These are phyloP conservation scores for Nitzschia inconspicua DNA, from an alignment of 108 stramenopile genomes.

Conservation along the genomic window DNA sequence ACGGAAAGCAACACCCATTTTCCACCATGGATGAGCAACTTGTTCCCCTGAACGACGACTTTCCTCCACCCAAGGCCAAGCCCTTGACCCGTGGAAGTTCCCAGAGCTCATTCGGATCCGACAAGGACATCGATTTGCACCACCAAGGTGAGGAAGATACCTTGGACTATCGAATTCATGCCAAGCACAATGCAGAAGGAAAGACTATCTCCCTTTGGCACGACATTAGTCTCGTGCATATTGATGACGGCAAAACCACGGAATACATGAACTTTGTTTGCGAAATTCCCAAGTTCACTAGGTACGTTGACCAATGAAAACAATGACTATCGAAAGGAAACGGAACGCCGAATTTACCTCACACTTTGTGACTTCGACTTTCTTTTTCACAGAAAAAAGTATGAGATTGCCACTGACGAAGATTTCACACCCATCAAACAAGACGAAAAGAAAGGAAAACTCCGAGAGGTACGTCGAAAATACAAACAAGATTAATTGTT, in stretches of 20 bases:
- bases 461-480: conserved; percentile 72
- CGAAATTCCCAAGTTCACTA: conserved; percentile 96
- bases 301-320: conserved; percentile 35
- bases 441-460: conserved; percentile 90
- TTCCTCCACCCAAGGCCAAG: not conserved
- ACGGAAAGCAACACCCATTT: not conserved
- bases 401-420: conserved; percentile 94
- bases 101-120: conserved; percentile 39
- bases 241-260: conserved; percentile 65
- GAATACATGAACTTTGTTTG: conserved; percentile 91
- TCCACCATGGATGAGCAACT: conserved; percentile 29
- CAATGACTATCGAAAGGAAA: not conserved
- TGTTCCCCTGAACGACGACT: conserved; percentile 34
- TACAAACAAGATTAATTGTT: not conserved
- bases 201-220: conserved; percentile 88
- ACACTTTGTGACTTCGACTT: too few relatives aligned
- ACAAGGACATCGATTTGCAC: conserved; percentile 47
- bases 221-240: conserved; percentile 78
- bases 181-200: conserved; percentile 39
- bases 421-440: conserved; percentile 97
- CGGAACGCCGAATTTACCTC: too few relatives aligned
- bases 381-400: conserved; percentile 77
- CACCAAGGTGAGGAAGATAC: conserved; percentile 70
- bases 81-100: conserved; percentile 1
- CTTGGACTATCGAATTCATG: conserved; percentile 80